Evolutionary conservation across 306 rosid species (phyloP).

Genomic region (Parietaria judaica): DNA sequence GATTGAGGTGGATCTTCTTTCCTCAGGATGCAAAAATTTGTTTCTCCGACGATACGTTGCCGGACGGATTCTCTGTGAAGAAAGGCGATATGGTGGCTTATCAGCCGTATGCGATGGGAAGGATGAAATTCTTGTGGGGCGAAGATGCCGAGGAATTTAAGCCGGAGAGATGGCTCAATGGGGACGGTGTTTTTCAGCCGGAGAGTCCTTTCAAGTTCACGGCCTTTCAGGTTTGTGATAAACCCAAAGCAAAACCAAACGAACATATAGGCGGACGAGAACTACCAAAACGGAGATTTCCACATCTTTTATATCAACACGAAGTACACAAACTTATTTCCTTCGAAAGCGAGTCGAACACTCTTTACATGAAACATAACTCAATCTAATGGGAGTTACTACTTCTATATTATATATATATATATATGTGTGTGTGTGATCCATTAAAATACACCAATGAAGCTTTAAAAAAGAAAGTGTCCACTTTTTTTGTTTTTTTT

Average conservation of each 20-base stretch:
- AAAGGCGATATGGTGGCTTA: conserved; percentile 55
- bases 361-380: no score
- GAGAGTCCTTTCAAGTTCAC: conserved; percentile 68
- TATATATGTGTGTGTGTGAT: no score
- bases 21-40: conserved; percentile 64
- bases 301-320: no score
- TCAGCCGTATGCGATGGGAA: conserved; percentile 82
- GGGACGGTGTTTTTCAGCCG: conserved; percentile 44
- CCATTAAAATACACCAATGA: no score
- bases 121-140: conserved; percentile 82
- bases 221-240: conserved; percentile 59
- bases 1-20: not conserved
- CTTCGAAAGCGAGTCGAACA: no score
- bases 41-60: conserved; percentile 57
- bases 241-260: no score
- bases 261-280: no score
- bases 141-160: conserved; percentile 60
- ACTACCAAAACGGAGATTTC: no score
- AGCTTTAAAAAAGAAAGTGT: not conserved
- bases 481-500: not conserved
- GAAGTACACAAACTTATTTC: no score
- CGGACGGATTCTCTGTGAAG: conserved; percentile 56
- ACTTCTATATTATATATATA: no score
- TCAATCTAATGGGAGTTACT: no score
- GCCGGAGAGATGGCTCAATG: conserved; percentile 75